A percentile compares a stretch with the other conserved stretches of the same genome.
phyloP scores from a whole-genome alignment of 2,329 filamentous ascomycete species.

The Nannizziopsis arthrosporioides region DNA sequence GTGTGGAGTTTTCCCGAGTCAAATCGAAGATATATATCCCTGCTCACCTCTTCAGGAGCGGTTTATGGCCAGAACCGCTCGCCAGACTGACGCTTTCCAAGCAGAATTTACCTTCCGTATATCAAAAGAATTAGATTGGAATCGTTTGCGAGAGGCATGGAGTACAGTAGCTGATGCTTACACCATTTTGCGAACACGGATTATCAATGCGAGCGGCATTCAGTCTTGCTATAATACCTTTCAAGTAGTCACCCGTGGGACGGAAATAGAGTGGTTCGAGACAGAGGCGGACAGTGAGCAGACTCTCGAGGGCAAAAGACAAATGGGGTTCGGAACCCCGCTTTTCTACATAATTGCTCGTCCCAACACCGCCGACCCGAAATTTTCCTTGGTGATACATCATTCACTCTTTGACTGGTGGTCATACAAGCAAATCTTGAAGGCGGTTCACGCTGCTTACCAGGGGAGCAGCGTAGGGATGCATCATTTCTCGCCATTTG shows the following conservation, averaged over 20 bases:
- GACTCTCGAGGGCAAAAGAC: background rate
- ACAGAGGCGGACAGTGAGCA: constrained; percentile 11
- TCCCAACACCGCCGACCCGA: constrained; percentile 4
- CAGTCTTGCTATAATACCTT: constrained; percentile 20
- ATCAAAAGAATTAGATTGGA: constrained; percentile 20
- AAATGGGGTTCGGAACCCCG: constrained; percentile 15
- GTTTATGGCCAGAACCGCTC: constrained; percentile 28
- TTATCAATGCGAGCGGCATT: constrained; percentile 17
- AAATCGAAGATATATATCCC: constrained; percentile 30
- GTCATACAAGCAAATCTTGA: constrained; percentile 18
- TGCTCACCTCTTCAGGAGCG: constrained; percentile 32
- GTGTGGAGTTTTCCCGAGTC: background rate
- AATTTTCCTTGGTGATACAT: constrained; percentile 31
- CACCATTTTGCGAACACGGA: constrained; percentile 34
- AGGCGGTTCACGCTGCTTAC: constrained; percentile 2
- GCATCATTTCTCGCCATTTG: constrained; percentile 7
- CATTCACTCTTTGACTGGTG: constrained; percentile 36
- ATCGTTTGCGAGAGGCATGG: constrained; percentile 30
- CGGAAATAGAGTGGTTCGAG: constrained; percentile 6
- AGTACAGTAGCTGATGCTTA: constrained; percentile 24
- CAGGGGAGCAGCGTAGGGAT: constrained; percentile 7
- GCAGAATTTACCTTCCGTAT: constrained; percentile 27
- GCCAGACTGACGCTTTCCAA: constrained; percentile 29
- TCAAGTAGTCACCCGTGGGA: constrained; percentile 20
- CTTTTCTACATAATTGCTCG: background rate